Evolutionary conservation across 768 basidiomycete species (phyloP).

Genomic region (Pulveroboletus sp.): DNA sequence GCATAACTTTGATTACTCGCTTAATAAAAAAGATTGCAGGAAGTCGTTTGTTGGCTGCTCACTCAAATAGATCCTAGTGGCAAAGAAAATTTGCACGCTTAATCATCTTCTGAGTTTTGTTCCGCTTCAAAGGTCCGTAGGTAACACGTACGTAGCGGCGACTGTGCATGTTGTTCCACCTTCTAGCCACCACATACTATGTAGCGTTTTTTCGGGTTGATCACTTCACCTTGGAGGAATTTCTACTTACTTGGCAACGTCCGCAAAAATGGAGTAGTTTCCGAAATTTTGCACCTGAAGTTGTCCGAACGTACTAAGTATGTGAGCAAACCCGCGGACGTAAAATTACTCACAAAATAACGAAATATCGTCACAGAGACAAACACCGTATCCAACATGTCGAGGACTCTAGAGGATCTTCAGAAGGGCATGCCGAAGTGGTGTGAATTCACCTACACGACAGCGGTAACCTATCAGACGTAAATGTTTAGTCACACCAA

Average conservation of each 20-base stretch:
- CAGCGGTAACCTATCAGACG: conserved; percentile 5
- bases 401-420: background rate
- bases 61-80: conserved; percentile 5
- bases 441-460: background rate
- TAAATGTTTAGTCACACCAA: background rate
- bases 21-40: background rate
- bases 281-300: no score
- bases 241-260: conserved; percentile 1
- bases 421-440: background rate
- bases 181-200: conserved; percentile 5
- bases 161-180: background rate
- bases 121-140: background rate
- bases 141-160: conserved; percentile 2
- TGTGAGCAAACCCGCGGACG: background rate
- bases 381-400: background rate
- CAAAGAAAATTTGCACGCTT: conserved; percentile 10
- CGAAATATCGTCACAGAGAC: background rate
- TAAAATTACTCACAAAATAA: conserved; percentile 5
- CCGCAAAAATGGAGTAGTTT: background rate
- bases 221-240: background rate
- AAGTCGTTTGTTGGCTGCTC: background rate
- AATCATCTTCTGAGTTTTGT: background rate
- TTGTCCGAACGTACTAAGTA: background rate
- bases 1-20: conserved; percentile 2
- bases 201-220: background rate